A percentile compares a stretch with the other conserved stretches of the same genome.
phyloP scores from a whole-genome alignment of 2,329 filamentous ascomycete genomes.

The Didymellaceae sp. region DNA sequence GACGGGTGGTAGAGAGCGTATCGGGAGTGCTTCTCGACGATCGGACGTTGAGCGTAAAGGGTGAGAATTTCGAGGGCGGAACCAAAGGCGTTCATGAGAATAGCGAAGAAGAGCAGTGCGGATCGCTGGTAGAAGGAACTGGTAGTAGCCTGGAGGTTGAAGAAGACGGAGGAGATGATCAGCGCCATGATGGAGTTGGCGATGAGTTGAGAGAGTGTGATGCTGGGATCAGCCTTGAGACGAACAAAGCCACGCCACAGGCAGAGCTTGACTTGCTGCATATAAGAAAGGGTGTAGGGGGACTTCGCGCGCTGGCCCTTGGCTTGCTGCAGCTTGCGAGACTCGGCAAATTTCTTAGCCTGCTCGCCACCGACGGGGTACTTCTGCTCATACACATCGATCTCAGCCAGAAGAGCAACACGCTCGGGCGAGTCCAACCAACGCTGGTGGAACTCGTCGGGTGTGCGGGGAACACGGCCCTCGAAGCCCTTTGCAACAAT shows the following conservation, averaged over 20 bases:
- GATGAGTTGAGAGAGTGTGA: conserved; percentile 71
- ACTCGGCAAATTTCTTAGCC: conserved; percentile 54
- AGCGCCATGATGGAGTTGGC: conserved; percentile 79
- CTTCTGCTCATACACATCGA: conserved; percentile 55
- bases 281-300: conserved; percentile 81
- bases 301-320: conserved; percentile 67
- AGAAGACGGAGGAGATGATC: conserved; percentile 83
- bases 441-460: conserved; percentile 57
- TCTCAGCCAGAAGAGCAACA: conserved; percentile 51
- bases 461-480: conserved; percentile 55
- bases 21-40: conserved; percentile 86
- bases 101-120: conserved; percentile 84
- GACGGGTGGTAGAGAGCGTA: conserved; percentile 92
- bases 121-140: conserved; percentile 79
- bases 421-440: conserved; percentile 64
- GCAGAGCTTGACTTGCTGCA: conserved; percentile 78
- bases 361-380: conserved; percentile 55
- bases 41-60: conserved; percentile 85
- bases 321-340: conserved; percentile 55
- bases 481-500: conserved; percentile 54
- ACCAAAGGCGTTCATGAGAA: conserved; percentile 84
- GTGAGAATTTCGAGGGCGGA: conserved; percentile 84
- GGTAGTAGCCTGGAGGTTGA: conserved; percentile 70
- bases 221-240: conserved; percentile 75
- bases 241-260: conserved; percentile 81